Base-by-base conservation (phyloP, 257 asterid genomes). In the Salvia splendens region DNA sequence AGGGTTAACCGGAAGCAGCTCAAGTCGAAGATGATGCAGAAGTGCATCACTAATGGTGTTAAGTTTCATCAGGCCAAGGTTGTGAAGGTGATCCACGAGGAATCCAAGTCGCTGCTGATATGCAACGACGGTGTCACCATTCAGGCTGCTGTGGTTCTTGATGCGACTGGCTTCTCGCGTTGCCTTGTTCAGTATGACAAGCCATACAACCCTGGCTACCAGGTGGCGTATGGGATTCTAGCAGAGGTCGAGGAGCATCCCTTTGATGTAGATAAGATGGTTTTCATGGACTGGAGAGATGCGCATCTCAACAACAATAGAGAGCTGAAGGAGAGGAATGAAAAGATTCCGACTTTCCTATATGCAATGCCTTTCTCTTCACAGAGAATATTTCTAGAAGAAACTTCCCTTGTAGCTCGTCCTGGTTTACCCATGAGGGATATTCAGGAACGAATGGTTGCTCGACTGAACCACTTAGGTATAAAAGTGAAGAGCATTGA, bases 231-330 rank as follows among this genome's bases (percentile, higher is more conserved):
- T 72, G 97, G 99, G 40, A 87, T 94, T 72, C 70, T 94, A 72
- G 99, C 99, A 0, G 97, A 91, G 66, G 99, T 94, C 6, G 96
- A 94, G 42, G 91, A 81, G 12, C 97, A 94, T 69, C 99, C 99
- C 0, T 94, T 85, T 17, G 97, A 94, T 67, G 59, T 79, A 12
- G 74, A 87, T 54, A 94, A 94, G 81, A 94, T 94, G 99, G 88
- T 91, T 62, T 91, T 94, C 89, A 94, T 94, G 99, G 99, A 94
- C 73, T 91, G 99, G 99, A 78, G 99, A 61, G 96, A 94, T 67
- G 85, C 96, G 0, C 99, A 94, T 77, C 91, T 94, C 11, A 61
- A 69, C 46, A 80, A 70, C 61, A 85, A 83, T 49, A 54, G 60
- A 52, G 93, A 78, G 67, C 80, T 94, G 28, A 77, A 74, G 79